phyloP scores from a whole-genome alignment of 1,284 basidiomycete species.

The Pseudozyma sp. region DNA sequence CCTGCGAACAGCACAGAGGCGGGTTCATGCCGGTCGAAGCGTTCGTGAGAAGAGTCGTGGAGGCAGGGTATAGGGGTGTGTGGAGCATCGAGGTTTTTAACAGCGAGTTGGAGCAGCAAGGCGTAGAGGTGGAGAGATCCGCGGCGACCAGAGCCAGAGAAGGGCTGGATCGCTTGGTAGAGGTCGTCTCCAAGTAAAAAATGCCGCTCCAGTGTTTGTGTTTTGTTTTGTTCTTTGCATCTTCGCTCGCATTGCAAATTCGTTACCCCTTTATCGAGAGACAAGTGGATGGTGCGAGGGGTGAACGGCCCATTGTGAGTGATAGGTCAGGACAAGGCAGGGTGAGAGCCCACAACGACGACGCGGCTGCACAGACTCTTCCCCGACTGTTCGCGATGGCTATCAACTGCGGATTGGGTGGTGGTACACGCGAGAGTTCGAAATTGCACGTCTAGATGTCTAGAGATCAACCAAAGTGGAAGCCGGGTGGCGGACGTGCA shows the following conservation, averaged over 20 bases:
- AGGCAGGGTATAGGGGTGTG: slow-evolving; percentile 65
- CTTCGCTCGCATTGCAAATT: too few species aligned
- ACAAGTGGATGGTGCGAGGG: too few species aligned
- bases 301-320: too few species aligned
- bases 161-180: slow-evolving; percentile 24
- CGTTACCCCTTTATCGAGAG: too few species aligned
- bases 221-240: too few species aligned
- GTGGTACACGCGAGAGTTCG: too few species aligned
- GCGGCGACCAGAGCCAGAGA: slow-evolving; percentile 48
- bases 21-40: slow-evolving; percentile 67
- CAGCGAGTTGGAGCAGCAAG: slow-evolving; percentile 44
- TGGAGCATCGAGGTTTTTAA: slow-evolving; percentile 70
- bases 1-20: slow-evolving; percentile 60
- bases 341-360: too few species aligned
- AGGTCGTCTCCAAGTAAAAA: slow-evolving; percentile 12
- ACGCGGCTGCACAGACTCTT: too few species aligned
- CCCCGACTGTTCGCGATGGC: too few species aligned
- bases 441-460: too few species aligned
- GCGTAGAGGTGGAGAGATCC: slow-evolving; percentile 48
- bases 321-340: too few species aligned
- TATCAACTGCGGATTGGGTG: too few species aligned
- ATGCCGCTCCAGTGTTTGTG: neutral
- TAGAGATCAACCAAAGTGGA: slow-evolving; percentile 54
- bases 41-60: slow-evolving; percentile 59
- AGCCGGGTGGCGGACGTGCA: slow-evolving; percentile 43